A percentile compares a stretch with the other conserved stretches of the same genome.
Conservation (phyloP, 1,284 basidiomycete genomes). For the Peniophora sp. region DNA sequence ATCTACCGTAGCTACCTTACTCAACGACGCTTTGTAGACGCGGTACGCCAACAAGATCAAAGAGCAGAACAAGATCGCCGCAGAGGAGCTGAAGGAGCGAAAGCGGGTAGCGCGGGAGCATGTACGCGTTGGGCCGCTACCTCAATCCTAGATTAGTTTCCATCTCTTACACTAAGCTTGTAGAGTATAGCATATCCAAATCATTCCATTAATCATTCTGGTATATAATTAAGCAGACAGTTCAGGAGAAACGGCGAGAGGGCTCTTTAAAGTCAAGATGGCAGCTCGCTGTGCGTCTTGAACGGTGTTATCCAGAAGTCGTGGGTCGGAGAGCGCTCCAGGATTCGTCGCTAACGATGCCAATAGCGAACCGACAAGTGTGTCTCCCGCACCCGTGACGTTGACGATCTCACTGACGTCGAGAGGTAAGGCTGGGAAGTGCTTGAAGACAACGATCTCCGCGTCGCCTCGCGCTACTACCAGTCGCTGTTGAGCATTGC, state of each 20-base stretch:
- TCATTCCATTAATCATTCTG: neutral
- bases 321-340: slow-evolving; percentile 35
- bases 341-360: slow-evolving; percentile 43
- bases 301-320: slow-evolving; percentile 34
- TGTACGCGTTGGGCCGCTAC: slow-evolving; percentile 54
- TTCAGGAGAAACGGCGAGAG: slow-evolving; percentile 56
- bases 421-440: slow-evolving; percentile 56
- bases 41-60: slow-evolving; percentile 50
- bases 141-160: no score
- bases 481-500: slow-evolving; percentile 35
- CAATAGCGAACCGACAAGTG: slow-evolving; percentile 73
- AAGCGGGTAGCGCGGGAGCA: slow-evolving; percentile 40
- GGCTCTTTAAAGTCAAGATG: slow-evolving; percentile 51
- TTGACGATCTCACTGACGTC: slow-evolving; percentile 44
- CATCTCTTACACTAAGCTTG: neutral
- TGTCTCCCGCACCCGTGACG: slow-evolving; percentile 89
- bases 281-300: slow-evolving; percentile 58
- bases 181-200: neutral
- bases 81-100: slow-evolving; percentile 35
- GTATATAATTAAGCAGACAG: slow-evolving; percentile 26
- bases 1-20: neutral
- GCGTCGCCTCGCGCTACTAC: slow-evolving; percentile 43
- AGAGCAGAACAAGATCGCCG: slow-evolving; percentile 26
- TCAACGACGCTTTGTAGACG: slow-evolving; percentile 28
- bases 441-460: slow-evolving; percentile 53